A percentile compares a stretch with the other conserved stretches of the same genome.
Conservation (phyloP, 352 stramenopile species). For the Thalassiosira hispida region DNA sequence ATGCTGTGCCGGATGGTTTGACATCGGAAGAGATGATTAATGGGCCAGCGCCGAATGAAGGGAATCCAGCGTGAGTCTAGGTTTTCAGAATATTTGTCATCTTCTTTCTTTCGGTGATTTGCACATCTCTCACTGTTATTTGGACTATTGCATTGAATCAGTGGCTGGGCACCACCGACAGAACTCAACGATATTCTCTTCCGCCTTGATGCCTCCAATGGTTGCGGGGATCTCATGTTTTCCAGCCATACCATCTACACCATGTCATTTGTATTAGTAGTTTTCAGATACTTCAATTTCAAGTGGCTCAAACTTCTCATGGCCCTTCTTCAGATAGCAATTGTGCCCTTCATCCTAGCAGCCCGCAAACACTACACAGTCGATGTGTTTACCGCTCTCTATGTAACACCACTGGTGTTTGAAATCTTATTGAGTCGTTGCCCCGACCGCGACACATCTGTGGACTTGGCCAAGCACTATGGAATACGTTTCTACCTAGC, state of each 20-base stretch:
- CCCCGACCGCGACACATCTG: conserved; percentile 35
- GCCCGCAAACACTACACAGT: conserved; percentile 91
- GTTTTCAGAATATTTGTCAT: neutral
- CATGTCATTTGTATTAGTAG: conserved; percentile 87
- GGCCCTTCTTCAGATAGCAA: conserved; percentile 83
- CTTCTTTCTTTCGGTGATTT: neutral
- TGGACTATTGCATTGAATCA: too few relatives aligned
- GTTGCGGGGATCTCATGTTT: conserved; percentile 92
- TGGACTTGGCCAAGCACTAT: conserved; percentile 42
- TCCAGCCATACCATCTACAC: conserved; percentile 93
- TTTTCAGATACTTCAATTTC: conserved; percentile 90
- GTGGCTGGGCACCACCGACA: conserved; percentile 41
- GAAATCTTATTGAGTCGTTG: conserved; percentile 46
- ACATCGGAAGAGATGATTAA: conserved; percentile 34
- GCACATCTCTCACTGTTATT: neutral
- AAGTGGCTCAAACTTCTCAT: conserved; percentile 86
- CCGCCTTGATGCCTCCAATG: conserved; percentile 49
- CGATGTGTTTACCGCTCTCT: conserved; percentile 89
- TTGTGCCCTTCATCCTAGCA: conserved; percentile 90
- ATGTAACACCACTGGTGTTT: conserved; percentile 89
- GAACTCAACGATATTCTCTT: conserved; percentile 43
- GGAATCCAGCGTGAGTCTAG: conserved; percentile 45
- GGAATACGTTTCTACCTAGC: conserved; percentile 43
- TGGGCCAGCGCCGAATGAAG: conserved; percentile 25
- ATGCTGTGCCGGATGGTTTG: conserved; percentile 49